Base-by-base conservation (phyloP, 108 stramenopile species). In the Pseudonitzschia pungens region DNA sequence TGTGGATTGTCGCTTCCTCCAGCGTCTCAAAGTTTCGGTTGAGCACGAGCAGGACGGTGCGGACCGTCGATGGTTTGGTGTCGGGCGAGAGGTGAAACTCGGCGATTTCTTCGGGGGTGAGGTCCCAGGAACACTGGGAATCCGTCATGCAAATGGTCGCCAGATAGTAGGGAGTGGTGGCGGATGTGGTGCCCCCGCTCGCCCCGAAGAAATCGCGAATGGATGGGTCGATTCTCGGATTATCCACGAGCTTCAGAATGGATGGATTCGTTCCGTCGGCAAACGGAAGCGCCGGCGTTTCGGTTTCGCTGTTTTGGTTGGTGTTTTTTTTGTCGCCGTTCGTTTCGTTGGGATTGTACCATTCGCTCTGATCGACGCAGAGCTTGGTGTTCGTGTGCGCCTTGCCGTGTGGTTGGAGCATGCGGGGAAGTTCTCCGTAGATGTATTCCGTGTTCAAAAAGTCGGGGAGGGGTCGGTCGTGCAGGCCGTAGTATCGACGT, bases 191-290 rank as follows among this genome's bases (percentile, higher is more conserved):
- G 9, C 10, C 10, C 21, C 7, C 45, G 29, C 27, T 2, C 1
- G 40, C 24, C 15, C 20, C 5, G 40, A 72, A 62, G 24, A 72
- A 26, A 20, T 60, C 56, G 12, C 48, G 54, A 26, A 70, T 41
- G 20, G 56, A 10, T 29, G n/a, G 33, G 43, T 65, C 70, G 31
- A 72, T 27, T 32, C 52, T 50, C 20, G 32, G 60, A 54, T 71
- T 69, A 24, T 72, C 42, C 7, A 77, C 36, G 15, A 95, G 33
- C 11, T 81, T 82, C 20, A 95, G 33, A 20, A 95, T 65, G 64
- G 81, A 82, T 1, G 93, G 93, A 84, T 95, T 95, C 59, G 90
- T 90, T 1, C 93, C 93, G 80, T 95, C 93, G 24, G 89, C 88
- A 74, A 95, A 95, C 18, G 93, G 91, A 29, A 80, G 62, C 14